Base-by-base conservation (phyloP, 2,329 filamentous ascomycete species). In the Arthrobotrys conoides region DNA sequence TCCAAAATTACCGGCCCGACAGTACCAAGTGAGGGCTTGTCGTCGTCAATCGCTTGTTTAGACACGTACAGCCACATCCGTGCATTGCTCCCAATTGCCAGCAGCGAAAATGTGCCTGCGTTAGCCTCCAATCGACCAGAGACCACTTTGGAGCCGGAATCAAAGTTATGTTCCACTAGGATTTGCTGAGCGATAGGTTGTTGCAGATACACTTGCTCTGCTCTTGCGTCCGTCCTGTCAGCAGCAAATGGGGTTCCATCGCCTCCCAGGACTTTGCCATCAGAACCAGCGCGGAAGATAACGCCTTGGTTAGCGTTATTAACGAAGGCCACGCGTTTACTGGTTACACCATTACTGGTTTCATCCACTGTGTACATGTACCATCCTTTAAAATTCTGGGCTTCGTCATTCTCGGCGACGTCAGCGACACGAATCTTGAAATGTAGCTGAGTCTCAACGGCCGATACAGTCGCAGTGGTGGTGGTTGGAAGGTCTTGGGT, bases 181-280 rank as follows among this genome's bases (percentile, higher is more conserved):
- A 30, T 30, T 30, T 30, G 27, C 16, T 53, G 27, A 12, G 16
- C 46, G 16, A 22, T 24, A 18, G 9, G 27, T 9, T 22, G 30
- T 30, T 30, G 27, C 8, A 71, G 30, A 36, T 71, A 71, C 4
- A 71, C 16, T 22, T 65, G 57, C 27, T 71, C 68, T 5, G 14
- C 18, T 16, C 0, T 38, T 1, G 20, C 30, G n/a, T 24, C 22
- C 2, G 36, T 12, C 30, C n/a, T 18, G 10, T 71, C 68, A 16
- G 44, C 68, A 14, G 36, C 48, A 48, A 71, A 55, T 2, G 57
- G 57, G 6, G 27, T 53, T 38, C 57, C 68, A 27, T 41, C 22
- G 1, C 5, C 27, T 16, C 46, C 30, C 5, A 18, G 1, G 30
- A 71, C 20, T n/a, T 33, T 44, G n/a, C 27, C 27, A 12, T 46